Evolutionary conservation across 2,329 filamentous ascomycete genomes (phyloP).

Genomic region (Fusarium algeriense): DNA sequence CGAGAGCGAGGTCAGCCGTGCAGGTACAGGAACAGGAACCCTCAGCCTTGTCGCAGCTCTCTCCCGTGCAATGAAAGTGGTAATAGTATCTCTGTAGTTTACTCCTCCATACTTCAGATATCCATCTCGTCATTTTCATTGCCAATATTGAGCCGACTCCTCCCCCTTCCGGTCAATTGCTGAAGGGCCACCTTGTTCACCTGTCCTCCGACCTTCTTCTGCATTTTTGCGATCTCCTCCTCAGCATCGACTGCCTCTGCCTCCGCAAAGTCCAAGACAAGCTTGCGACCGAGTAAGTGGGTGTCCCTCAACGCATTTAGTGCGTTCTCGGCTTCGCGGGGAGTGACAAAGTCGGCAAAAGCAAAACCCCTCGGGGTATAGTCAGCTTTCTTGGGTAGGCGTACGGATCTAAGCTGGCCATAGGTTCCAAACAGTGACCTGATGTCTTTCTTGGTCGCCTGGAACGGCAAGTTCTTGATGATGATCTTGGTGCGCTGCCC

Average conservation of each 20-base stretch:
- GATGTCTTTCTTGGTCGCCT: constrained; percentile 93
- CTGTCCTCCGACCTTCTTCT: constrained; percentile 92
- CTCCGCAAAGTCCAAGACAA: constrained; percentile 92
- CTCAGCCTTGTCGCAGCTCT: constrained; percentile 44
- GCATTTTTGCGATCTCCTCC: constrained; percentile 96
- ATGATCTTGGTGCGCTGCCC: constrained; percentile 89
- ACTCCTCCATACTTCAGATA: constrained; percentile 41
- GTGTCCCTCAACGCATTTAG: constrained; percentile 92
- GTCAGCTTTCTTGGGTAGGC: constrained; percentile 96
- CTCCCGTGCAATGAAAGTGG: constrained; percentile 5
- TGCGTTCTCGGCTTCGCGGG: constrained; percentile 89
- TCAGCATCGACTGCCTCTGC: constrained; percentile 91
- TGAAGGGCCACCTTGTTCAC: constrained; percentile 91
- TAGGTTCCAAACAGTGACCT: constrained; percentile 87
- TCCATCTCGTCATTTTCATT: constrained; percentile 73
- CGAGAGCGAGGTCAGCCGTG: constrained; percentile 23
- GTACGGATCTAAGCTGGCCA: constrained; percentile 90
- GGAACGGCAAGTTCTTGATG: constrained; percentile 98
- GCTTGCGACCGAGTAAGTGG: constrained; percentile 87
- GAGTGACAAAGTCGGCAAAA: constrained; percentile 94
- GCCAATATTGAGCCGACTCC: constrained; percentile 90
- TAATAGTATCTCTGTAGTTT: constrained; percentile 39
- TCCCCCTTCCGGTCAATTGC: constrained; percentile 83
- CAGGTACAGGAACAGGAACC: constrained; percentile 30
- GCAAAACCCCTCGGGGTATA: constrained; percentile 90